Base-by-base conservation (phyloP, 257 asterid species). In the Thymus mandschuricus region DNA sequence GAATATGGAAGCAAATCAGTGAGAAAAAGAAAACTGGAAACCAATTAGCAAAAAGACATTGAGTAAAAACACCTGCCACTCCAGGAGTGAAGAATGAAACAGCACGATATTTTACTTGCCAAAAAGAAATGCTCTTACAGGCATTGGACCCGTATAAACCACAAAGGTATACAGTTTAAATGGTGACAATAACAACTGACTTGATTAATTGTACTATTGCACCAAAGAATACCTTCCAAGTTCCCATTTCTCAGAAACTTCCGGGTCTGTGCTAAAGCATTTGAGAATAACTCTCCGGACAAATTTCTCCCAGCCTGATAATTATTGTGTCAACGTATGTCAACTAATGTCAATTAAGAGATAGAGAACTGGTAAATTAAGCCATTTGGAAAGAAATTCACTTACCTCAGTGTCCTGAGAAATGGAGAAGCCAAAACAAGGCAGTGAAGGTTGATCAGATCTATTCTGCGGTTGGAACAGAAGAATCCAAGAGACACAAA, bases 371-470 rank as follows among this genome's bases (percentile, higher is more conserved):
- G 59, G 61, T 54, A 63, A 74, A 4, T 65, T 73, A 48, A 69
- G 59, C 13, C 29, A 72, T 28, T 5, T 43, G 65, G 49, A 64
- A 67, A n/a, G 15, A 60, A 44, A 68, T 60, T 4, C 52, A 54
- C 69, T 41, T 71, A 87, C 96, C 91, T 91, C 97, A 48, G 81
- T 85, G 67, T 91, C 97, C 79, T 91, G 97, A 55, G 92, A 84
- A 76, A 91, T 88, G 78, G 96, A 91, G 84, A 91, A 89, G 75
- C 91, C 97, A 79, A 89, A 85, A 75, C 84, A 86, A 70, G 91
- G 79, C 81, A 80, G 76, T 66, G 88, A 77, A 74, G 84, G 83
- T 43, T 81, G 82, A 41, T 75, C 89, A 31, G 85, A 58, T 81
- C 75, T 86, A 66, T 76, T 76, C 69, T 79, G 89, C 41, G 91